Percentiles rank a stretch among this genome's conserved stretches.
These are phyloP conservation scores for Aspergillaceae sp. DNA, from an alignment of 2,329 filamentous ascomycete genomes.

Conservation along the genomic window DNA sequence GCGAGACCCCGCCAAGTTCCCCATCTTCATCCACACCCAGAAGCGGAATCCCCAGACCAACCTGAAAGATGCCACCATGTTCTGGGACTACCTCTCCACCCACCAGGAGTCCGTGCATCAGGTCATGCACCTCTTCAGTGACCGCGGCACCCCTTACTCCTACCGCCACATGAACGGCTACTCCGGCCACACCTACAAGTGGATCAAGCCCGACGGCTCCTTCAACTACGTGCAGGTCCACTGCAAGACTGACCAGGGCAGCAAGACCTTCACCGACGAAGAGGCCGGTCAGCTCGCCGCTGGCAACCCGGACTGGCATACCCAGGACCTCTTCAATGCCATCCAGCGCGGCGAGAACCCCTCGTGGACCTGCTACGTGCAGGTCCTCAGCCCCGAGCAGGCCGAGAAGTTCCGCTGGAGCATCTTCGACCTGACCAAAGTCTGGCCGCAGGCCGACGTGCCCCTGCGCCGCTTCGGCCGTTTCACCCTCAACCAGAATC, in stretches of 20 bases:
- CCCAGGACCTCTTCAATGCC: slow-evolving; percentile 55
- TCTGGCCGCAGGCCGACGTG: slow-evolving; percentile 57
- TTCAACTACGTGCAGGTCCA: slow-evolving; percentile 61
- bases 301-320: slow-evolving; percentile 55
- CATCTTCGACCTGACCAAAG: slow-evolving; percentile 61
- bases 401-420: slow-evolving; percentile 55
- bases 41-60: slow-evolving; percentile 66
- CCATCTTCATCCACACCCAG: slow-evolving; percentile 65
- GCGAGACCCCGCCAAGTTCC: slow-evolving; percentile 65
- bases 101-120: slow-evolving; percentile 57
- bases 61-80: slow-evolving; percentile 59
- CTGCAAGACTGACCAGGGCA: slow-evolving; percentile 55
- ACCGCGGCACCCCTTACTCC: slow-evolving; percentile 57
- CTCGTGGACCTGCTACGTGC: slow-evolving; percentile 56
- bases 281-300: slow-evolving; percentile 48
- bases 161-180: slow-evolving; percentile 62
- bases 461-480: slow-evolving; percentile 54
- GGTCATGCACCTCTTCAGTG: slow-evolving; percentile 58
- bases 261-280: slow-evolving; percentile 50
- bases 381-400: slow-evolving; percentile 54
- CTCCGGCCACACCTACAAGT: slow-evolving; percentile 59
- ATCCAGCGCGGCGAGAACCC: slow-evolving; percentile 55
- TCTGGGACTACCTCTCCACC: slow-evolving; percentile 57
- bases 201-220: slow-evolving; percentile 55
- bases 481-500: slow-evolving; percentile 57